These are phyloP conservation scores for Termitomyces sp. DNA, from an alignment of 768 basidiomycete genomes.

Conservation along the genomic window DNA sequence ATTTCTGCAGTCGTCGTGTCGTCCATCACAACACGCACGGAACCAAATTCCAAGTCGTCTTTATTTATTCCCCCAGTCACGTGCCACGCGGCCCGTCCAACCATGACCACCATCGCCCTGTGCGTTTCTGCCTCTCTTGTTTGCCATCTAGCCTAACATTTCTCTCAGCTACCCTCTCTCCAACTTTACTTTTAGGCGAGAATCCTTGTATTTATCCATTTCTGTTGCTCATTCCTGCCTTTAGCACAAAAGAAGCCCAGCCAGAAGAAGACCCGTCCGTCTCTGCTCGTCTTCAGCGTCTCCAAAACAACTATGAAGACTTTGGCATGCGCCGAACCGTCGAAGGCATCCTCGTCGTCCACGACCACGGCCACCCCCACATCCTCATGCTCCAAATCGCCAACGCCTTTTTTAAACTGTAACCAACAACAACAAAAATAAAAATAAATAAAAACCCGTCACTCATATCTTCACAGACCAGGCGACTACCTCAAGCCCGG, in stretches of 20 bases:
- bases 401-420: constrained; percentile 99
- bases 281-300: constrained; percentile 85
- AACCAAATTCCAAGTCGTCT: no score
- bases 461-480: constrained; percentile 67
- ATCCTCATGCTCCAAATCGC: constrained; percentile 98
- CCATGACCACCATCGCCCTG: constrained; percentile 39
- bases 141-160: no score
- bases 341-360: constrained; percentile 84
- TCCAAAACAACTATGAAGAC: constrained; percentile 96
- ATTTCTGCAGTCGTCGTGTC: background rate
- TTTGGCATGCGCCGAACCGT: constrained; percentile 96
- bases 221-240: background rate
- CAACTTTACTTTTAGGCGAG: constrained; percentile 87
- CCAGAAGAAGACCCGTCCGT: constrained; percentile 98
- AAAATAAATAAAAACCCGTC: no score
- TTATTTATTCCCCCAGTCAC: no score
- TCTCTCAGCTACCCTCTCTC: constrained; percentile 68
- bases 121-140: constrained; percentile 15
- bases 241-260: constrained; percentile 91
- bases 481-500: constrained; percentile 99
- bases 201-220: background rate
- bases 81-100: no score
- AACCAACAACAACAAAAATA: no score
- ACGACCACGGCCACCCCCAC: constrained; percentile 96
- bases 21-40: no score